A percentile compares a stretch with the other conserved stretches of the same genome.
These are phyloP conservation scores for Geopyxis carbonaria DNA, from an alignment of 495 filamentous ascomycete genomes.

Conservation along the genomic window DNA sequence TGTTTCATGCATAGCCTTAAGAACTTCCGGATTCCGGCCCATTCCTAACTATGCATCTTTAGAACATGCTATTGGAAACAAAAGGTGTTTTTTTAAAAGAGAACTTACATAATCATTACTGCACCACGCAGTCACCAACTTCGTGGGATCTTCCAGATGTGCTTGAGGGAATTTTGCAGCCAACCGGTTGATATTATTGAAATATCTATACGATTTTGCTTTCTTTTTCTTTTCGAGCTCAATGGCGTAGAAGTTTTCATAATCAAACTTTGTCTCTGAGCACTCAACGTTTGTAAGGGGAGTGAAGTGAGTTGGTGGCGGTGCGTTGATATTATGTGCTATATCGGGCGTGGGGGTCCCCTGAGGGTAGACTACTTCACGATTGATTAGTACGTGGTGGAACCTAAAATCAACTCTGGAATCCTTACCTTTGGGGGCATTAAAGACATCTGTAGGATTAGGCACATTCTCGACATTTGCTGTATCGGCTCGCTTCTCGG, in stretches of 20 bases:
- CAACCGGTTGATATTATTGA: conserved; percentile 99
- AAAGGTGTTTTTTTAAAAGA: neutral
- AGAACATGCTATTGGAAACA: neutral
- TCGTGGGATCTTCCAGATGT: conserved; percentile 68
- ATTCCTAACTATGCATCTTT: conserved; percentile 46
- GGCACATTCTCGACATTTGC: conserved; percentile 17
- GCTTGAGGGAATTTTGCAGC: conserved; percentile 91
- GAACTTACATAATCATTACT: conserved; percentile 66
- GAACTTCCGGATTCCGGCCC: conserved; percentile 74
- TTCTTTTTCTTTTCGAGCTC: conserved; percentile 98
- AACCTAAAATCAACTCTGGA: neutral
- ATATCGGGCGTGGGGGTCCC: conserved; percentile 17
- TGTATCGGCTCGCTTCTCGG: conserved; percentile 14
- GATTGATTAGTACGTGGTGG: too few species aligned
- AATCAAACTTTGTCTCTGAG: conserved; percentile 44
- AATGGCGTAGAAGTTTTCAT: conserved; percentile 67
- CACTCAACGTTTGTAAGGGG: conserved; percentile 26
- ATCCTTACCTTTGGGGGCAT: conserved; percentile 22
- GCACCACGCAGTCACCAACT: conserved; percentile 95
- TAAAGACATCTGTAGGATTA: conserved; percentile 17
- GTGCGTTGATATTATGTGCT: conserved; percentile 14
- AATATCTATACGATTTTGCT: conserved; percentile 98
- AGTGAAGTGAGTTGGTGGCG: conserved; percentile 12
- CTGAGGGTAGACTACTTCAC: conserved; percentile 21
- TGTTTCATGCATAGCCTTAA: conserved; percentile 84